Base-by-base conservation (phyloP, 345 rosid genomes). In the Citrus australasica region DNA sequence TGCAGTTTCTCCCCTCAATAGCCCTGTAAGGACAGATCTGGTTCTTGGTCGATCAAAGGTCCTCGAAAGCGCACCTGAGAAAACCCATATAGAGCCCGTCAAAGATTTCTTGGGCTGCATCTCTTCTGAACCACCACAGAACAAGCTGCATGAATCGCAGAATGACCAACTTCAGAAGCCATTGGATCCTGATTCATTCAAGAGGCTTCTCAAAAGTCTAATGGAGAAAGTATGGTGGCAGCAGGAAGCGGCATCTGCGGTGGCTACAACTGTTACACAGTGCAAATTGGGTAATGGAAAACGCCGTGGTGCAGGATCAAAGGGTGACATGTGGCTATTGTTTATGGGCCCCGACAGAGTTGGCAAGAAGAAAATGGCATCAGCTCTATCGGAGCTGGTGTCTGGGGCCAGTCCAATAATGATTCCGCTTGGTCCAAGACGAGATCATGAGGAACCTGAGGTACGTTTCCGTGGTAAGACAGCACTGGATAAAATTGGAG, bases 291-390 rank as follows among this genome's bases (percentile, higher is more conserved):
- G 98, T 9, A 88, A 84, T 63, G 88, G 95, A 53, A 96, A 89
- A 82, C 71, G 82, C 67, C 89, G 90, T 2, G 89, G 90, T 33
- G 74, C 77, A 9, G 87, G 84, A 71, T 74, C 95, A 2, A 91
- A 85, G 80, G 97, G 98, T 0, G 97, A 93, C 62, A 82, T 81
- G 4, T 96, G 99, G 99, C 82, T 96, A 37, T 77, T 96, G 83
- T 94, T 96, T 74, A 85, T 87, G 0, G 99, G 99, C 76, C 98
- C 98, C 1, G 99, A 96, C 79, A 83, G 87, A 77, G 78, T 87
- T 14, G 99, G 99, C 81, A 96, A 96, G 89, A 90, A 83, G 83
- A 94, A 86, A 87, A 91, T 96, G 98, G 97, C 97, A 10, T 82
- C 89, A 33, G 91, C 93, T 56, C 83, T 96, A 8, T 92, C 99